Conservation (phyloP, 2,329 filamentous ascomycete species). For the Paraphoma chrysanthemicola region DNA sequence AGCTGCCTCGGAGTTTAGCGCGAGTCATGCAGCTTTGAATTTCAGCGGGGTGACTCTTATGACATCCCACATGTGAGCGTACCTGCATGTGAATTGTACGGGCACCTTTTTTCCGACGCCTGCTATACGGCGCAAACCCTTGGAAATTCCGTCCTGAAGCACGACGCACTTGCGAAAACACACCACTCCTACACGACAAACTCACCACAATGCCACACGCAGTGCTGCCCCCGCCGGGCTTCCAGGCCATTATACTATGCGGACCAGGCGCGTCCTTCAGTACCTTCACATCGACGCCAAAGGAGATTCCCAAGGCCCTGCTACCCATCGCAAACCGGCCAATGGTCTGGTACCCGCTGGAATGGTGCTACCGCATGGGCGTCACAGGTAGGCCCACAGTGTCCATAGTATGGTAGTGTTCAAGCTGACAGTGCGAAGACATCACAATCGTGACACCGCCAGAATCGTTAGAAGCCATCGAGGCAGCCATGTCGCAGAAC, state of each 20-base stretch:
- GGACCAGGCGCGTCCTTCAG: constrained; percentile 82
- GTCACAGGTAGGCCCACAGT: constrained; percentile 64
- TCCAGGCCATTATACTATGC: constrained; percentile 84
- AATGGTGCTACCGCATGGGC: constrained; percentile 83
- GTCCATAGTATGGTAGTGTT: not conserved
- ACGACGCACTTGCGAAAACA: not conserved
- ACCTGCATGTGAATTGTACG: constrained; percentile 13
- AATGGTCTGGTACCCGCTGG: constrained; percentile 89
- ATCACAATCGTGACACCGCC: constrained; percentile 65
- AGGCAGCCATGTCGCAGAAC: constrained; percentile 75
- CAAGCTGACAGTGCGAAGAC: constrained; percentile 37
- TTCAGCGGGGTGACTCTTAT: constrained; percentile 28
- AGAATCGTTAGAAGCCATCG: constrained; percentile 69
- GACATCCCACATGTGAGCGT: constrained; percentile 11
- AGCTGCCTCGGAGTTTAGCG: constrained; percentile 4
- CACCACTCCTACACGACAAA: not conserved
- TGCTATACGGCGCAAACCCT: not conserved
- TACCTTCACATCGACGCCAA: constrained; percentile 81
- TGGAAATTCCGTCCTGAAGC: no score
- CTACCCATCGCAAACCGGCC: constrained; percentile 83
- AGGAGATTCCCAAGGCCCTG: constrained; percentile 82
- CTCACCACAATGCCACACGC: constrained; percentile 74
- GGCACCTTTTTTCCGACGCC: not conserved
- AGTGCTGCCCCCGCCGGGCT: constrained; percentile 74
- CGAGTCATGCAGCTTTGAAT: constrained; percentile 20